Evolutionary conservation across 306 rosid genomes (phyloP), one percentile per base, ranked within the genome.

Genomic region (Datisca glomerata): DNA sequence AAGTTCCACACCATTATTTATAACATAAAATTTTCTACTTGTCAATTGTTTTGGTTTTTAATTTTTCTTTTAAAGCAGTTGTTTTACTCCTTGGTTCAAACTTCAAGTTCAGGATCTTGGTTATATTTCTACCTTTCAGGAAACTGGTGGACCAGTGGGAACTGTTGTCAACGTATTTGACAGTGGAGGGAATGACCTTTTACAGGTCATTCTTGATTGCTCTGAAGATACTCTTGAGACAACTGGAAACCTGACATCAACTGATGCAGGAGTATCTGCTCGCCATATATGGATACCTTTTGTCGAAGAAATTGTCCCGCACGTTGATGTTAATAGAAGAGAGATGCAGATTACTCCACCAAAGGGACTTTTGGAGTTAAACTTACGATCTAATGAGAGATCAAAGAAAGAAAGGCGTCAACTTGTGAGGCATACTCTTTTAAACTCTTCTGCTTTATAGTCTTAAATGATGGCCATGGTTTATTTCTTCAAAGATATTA

Each of bases 391-490:
- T 63, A 91, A 80, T 41, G 93, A 77, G 36, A 80, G 81, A 53
- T 80, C 95, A 56, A 89, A 89, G 72, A 89, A 80, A 72, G 97
- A 89, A 72, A 78, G 93, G 56, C 95, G 91, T 60, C 94, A 76
- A 63, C 72, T 80, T 72, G 97, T 89, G 75, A 89, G 97, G 60
- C 79, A 67, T 60, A 77, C 72, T 76, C 59, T 62, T 61, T 61
- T 60, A 11, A 59, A 48, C 59, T 70, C 31, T 66, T 24, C 34
- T 48, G 40, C 45, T 51, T 48, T 51, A 62, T 63, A 33, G 44
- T n/a, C 43, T 65, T 45, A 56, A 39, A 13, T 24, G 5, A 2
- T 48, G 17, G 28, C 9, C 7, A 13, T 23, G 10, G 32, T 16
- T 11, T 14, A 21, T 27, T 42, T 32, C 21, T 20, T 20, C 3